Evolutionary conservation across 2,329 filamentous ascomycete genomes (phyloP), one percentile per base, ranked within the genome.

Genomic region (Coleophoma crateriformis): DNA sequence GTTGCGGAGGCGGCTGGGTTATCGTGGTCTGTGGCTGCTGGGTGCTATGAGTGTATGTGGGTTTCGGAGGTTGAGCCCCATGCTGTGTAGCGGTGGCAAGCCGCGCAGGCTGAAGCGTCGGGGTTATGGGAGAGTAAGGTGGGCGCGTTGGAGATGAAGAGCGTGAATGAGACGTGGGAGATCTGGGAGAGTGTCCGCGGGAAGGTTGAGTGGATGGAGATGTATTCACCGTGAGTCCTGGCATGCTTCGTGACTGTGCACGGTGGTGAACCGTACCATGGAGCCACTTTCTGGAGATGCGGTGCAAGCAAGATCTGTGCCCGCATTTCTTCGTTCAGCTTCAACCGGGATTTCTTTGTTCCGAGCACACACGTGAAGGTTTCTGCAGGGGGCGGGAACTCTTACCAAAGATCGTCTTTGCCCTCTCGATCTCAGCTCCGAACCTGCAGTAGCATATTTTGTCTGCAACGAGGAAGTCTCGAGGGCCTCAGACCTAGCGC

Each of bases 31-130:
- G 71, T 19, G 65, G 63, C 7, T 68, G 65, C 51, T 76, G 74
- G 13, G 20, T n/a, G 12, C 68, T 61, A 58, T 81, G 76, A 7
- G 74, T 71, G 49, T 76, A 70, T 22, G 63, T 62, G 42, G 67
- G 69, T 45, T 46, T 46, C 10, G 49, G 46, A 22, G 50, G 40
- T 32, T 46, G 51, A 6, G 34, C 35, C 37, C 38, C 14, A 35
- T 49, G 43, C 39, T 8, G 33, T 19, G 33, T 27, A 40, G 33
- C 20, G 20, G 51, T 50, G 33, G 52, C 50, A n/a, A 55, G 54
- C 15, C 49, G 55, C 17, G 47, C 45, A 17, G 50, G 45, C 15
- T 22, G 12, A 33, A 33, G 13, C 4, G 57, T 59, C 7, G 63
- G 62, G 33, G 63, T 63, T 37, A 66, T 61, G 11, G 63, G 63